These are phyloP conservation scores for Lyophyllum shimeji DNA, from an alignment of 768 basidiomycete species.

Conservation along the genomic window DNA sequence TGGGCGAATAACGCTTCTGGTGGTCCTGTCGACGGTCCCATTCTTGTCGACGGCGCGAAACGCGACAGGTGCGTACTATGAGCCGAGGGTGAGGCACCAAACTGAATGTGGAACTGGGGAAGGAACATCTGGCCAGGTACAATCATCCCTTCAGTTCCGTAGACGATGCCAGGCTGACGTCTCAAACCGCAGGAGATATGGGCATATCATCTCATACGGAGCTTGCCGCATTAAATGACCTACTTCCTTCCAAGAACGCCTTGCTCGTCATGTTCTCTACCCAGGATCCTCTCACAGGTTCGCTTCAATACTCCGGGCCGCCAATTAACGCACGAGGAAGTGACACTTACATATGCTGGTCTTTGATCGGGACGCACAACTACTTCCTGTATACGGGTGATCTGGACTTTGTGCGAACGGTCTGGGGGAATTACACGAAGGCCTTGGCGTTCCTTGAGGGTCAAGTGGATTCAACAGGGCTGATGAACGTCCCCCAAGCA, in stretches of 20 bases:
- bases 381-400: conserved; percentile 51
- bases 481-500: conserved; percentile 38
- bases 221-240: conserved; percentile 32
- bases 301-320: conserved; percentile 43
- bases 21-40: conserved; percentile 47
- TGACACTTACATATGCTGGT: conserved; percentile 52
- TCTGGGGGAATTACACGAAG: conserved; percentile 48
- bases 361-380: conserved; percentile 41
- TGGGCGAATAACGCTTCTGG: conserved; percentile 51
- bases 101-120: not conserved
- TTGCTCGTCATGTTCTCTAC: conserved; percentile 49
- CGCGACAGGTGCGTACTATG: conserved; percentile 39
- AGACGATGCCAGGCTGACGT: not conserved
- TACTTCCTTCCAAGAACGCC: conserved; percentile 42
- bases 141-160: not conserved
- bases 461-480: conserved; percentile 37
- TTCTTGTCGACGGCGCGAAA: conserved; percentile 54
- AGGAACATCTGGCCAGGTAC: conserved; percentile 30
- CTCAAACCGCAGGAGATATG: conserved; percentile 31
- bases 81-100: not conserved
- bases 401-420: conserved; percentile 35
- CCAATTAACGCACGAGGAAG: conserved; percentile 31
- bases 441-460: conserved; percentile 37
- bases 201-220: conserved; percentile 41
- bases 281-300: conserved; percentile 43